Conservation (phyloP, 2,329 filamentous ascomycete species). For the Penicillium frequentans region DNA sequence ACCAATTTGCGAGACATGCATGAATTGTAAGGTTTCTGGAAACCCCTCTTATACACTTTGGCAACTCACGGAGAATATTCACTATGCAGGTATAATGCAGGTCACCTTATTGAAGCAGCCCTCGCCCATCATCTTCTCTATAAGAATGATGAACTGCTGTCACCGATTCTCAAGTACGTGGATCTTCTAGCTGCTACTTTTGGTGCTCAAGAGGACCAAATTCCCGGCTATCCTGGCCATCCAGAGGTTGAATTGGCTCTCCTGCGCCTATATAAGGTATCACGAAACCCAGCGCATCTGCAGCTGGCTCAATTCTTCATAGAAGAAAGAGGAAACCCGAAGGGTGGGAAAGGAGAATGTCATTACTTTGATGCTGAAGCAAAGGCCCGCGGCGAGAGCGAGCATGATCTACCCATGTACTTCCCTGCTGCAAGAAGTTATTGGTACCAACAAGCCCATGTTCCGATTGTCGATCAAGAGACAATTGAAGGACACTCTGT, state of each 20-base stretch:
- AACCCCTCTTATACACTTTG: background rate
- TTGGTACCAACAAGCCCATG: slow-evolving; percentile 60
- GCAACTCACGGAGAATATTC: background rate
- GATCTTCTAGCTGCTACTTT: slow-evolving; percentile 54
- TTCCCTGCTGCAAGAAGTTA: slow-evolving; percentile 46
- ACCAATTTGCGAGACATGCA: slow-evolving; percentile 62
- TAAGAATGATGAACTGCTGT: slow-evolving; percentile 52
- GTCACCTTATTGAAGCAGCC: slow-evolving; percentile 63
- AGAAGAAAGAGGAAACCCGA: slow-evolving; percentile 57
- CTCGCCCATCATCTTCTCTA: slow-evolving; percentile 57
- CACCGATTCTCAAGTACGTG: slow-evolving; percentile 57
- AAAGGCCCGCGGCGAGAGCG: slow-evolving; percentile 50
- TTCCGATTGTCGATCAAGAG: slow-evolving; percentile 54
- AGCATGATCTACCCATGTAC: slow-evolving; percentile 49
- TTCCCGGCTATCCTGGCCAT: slow-evolving; percentile 62
- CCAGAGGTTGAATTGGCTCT: slow-evolving; percentile 56
- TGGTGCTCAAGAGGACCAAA: slow-evolving; percentile 51
- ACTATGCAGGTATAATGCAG: slow-evolving; percentile 55
- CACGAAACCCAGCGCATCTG: slow-evolving; percentile 39
- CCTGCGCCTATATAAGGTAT: slow-evolving; percentile 47
- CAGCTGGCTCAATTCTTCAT: slow-evolving; percentile 59
- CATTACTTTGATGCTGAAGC: slow-evolving; percentile 59
- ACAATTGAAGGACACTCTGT: slow-evolving; percentile 62
- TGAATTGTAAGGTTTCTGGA: slow-evolving; percentile 52
- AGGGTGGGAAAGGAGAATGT: slow-evolving; percentile 46